Base-by-base conservation (phyloP, 148 eudicot species). In the Nepenthes gracilis region DNA sequence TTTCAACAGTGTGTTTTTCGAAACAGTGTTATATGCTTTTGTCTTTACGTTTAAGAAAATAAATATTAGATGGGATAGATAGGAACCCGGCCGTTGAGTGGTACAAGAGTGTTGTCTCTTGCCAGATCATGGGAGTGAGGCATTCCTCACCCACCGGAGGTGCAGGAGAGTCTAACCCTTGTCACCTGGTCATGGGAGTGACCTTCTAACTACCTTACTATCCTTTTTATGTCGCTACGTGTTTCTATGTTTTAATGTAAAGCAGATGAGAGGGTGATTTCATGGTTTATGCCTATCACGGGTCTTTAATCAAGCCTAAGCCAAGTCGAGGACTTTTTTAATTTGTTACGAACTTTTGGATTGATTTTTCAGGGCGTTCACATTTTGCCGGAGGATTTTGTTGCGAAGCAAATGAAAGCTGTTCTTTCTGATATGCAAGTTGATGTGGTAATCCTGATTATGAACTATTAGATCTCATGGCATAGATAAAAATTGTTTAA, bases 391-490 rank as follows among this genome's bases (percentile, higher is more conserved):
- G 69, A 65, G 56, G 61, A 56, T 33, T 35, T 57, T 34, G 55
- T 65, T 9, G 56, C 55, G n/a, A 54, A 65, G 62, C 69, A 65
- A 49, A 47, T 65, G 69, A 65, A 51, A 62, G 57, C 69, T 58
- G 69, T 65, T 54, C 62, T 65, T 10, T 65, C 69, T 57, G 69
- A 65, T 65, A 57, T 65, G 69, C 61, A 73, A 52, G 96, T 87
- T 58, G 86, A 88, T 65, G 96, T 91, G 80, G 97, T 91, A 75
- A 80, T 90, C 6, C 45, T 40, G 45, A 40, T 40, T 40, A 8
- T 40, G 45, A 40, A 40, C 4, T 40, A 40, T 8, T 40, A 40
- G 45, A 3, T 4, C 45, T 40, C 8, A 3, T 40, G 4, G 45
- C 45, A 23, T 23, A 23, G 4, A 8, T 40, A 40, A 40, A 40